Evolutionary conservation across 441 rosid genomes (phyloP), one percentile per base, ranked within the genome.

Genomic region (Populus trichocarpa): DNA sequence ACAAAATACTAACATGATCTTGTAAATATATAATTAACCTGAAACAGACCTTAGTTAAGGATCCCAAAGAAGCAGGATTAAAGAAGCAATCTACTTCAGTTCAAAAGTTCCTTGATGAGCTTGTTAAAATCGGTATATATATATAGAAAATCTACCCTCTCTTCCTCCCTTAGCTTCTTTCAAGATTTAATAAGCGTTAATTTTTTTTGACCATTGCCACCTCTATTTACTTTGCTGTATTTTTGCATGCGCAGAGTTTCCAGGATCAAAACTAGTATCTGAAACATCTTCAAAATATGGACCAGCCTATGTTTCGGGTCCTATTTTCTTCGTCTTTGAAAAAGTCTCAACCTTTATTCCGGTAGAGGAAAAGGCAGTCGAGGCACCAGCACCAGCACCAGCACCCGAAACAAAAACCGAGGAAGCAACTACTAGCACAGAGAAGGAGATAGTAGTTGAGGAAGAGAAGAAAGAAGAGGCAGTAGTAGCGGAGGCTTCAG

Each of bases 221-320:
- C 6, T 68, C 18, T 0, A 4, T 30, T 22, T 68, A n/a, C 14
- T 57, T 75, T 11, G 6, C 20, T 42, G 8, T 40, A 30, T 13
- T 25, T 4, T 42, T 64, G 23, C 33, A 78, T 74, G 36, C 23
- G 57, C 81, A 85, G 97, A 86, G 76, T 93, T 92, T 75, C 98
- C 98, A 1, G 98, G 97, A 82, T 85, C 98, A 69, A 86, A 85
- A 73, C 67, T 82, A 38, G 95, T 84, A 72, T 70, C 79, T 8
- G 97, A 92, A 68, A 92, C 89, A 77, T 74, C 90, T 14, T 76
- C 92, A 61, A 88, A 83, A 84, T 87, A 64, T 25, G 98, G 98
- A 69, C 76, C 92, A 71, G 85, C 79, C 57, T 81, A 83, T 36
- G 88, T 92, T 5, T 38, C 90, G 5, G 97, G 93, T 57, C 98